These are phyloP conservation scores for Kurtzmaniella cleridarum DNA, from an alignment of 805 yeast genomes.

Conservation along the genomic window DNA sequence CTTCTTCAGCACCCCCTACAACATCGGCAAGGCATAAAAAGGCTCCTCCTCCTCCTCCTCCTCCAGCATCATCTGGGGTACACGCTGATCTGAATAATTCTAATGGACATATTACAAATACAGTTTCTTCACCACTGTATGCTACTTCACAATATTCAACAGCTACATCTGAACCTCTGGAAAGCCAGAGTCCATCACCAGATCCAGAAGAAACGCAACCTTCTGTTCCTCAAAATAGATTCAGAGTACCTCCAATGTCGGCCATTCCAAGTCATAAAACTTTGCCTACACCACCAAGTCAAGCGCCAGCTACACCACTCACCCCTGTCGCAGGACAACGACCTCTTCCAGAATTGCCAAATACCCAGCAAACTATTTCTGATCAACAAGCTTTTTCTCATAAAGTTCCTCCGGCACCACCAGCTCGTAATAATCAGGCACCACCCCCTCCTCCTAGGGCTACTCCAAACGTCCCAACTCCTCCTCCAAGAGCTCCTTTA, in stretches of 20 bases:
- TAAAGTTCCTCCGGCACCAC: slow-evolving; percentile 9
- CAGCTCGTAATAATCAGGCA: slow-evolving; percentile 8
- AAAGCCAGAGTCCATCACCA: slow-evolving; percentile 8
- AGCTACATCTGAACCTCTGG: slow-evolving; percentile 4
- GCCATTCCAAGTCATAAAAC: slow-evolving; percentile 22
- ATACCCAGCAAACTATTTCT: neutral
- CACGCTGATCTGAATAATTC: neutral
- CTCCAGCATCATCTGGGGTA: slow-evolving; percentile 13
- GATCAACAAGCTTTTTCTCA: slow-evolving; percentile 2
- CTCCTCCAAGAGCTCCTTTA: slow-evolving; percentile 10
- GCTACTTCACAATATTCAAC: slow-evolving; percentile 8
- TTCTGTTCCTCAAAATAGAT: slow-evolving; percentile 14
- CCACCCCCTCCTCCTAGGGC: slow-evolving; percentile 13
- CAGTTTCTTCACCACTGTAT: neutral
- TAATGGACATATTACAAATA: neutral
- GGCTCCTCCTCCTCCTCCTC: slow-evolving; percentile 40
- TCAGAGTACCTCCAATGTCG: slow-evolving; percentile 33
- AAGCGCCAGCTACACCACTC: slow-evolving; percentile 13
- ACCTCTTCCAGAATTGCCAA: neutral
- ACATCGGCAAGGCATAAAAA: slow-evolving; percentile 16
- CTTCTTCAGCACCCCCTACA: slow-evolving; percentile 5
- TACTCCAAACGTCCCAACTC: slow-evolving; percentile 10
- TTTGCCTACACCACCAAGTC: slow-evolving; percentile 12
- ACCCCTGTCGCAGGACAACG: slow-evolving; percentile 9
- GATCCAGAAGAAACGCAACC: slow-evolving; percentile 8